Evolutionary conservation across 2,329 filamentous ascomycete genomes (phyloP), one percentile per base, ranked within the genome.

Genomic region (Thielaviopsis euricoi): DNA sequence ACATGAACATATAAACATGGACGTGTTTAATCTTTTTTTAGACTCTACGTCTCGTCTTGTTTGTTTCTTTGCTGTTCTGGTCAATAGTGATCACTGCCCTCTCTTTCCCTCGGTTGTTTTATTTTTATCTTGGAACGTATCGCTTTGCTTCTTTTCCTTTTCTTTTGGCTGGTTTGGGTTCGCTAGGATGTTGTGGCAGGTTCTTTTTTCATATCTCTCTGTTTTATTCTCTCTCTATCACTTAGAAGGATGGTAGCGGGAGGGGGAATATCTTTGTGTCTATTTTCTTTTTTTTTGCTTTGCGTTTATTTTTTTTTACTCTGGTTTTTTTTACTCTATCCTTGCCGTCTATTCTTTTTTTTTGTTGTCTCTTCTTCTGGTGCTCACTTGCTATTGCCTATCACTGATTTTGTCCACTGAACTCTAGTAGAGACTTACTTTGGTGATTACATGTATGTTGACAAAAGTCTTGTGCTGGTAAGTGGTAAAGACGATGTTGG

Each of bases 301-400:
- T 52, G 33, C 48, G 40, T 57, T 23, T 26, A 5, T 40, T 52
- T 19, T 21, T 21, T 51, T 46, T 17, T 53, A 19, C 53, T 53
- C 53, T 51, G 29, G 22, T 43, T 58, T 51, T 37, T 48, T 50
- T 55, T 49, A 33, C 40, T 51, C 51, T 58, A 22, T 58, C 46
- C 52, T 58, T 29, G 43, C 46, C 55, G 40, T 52, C 33, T 46
- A 43, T 57, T n/a, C 19, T 46, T 43, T 46, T 52, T 43, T 52
- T 53, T 43, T 53, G 37, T 23, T 37, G 49, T 52, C 49, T 52
- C 29, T 26, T 37, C 57, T 55, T 10, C 17, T 52, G 48, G 9
- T 52, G 6, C 19, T 19, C 52, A 6, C 33, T 21, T 52, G 15
- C 10, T 57, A 50, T 33, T n/a, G 21, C 48, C 25, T 56, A 55